Evolutionary conservation across 176 grass and related monocot genomes (phyloP), one percentile per base, ranked within the genome.

Genomic region (Ampelocalamus luodianensis): DNA sequence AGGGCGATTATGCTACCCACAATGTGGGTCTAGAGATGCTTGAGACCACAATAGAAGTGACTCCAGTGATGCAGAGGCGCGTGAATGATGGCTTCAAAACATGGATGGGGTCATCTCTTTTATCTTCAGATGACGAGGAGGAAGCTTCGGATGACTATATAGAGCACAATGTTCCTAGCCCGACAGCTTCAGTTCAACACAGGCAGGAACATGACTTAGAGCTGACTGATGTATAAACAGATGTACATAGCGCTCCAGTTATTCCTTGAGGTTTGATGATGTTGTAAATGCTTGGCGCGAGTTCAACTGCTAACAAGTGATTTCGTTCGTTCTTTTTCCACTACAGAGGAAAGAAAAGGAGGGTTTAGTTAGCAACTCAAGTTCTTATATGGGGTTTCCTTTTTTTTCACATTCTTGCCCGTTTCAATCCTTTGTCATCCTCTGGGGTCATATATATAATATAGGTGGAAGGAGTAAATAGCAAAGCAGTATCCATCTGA

Each of bases 31-130:
- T 99, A 45, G 96, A 99, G 89, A 99, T 99, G 96, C 80, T 94
- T 48, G 91, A 94, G 83, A 83, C 77, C 44, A 56, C 65, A 69
- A 66, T 79, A 13, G 86, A 96, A 87, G 64, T 91, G 80, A 91
- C 86, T 17, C 90, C 93, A 24, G 96, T 94, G 37, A 86, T 94
- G 90, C 83, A 94, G 82, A 92, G 88, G 48, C 87, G 89, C 32
- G 75, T 99, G 37, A 94, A 92, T 1, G 96, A 94, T 82, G 93
- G 93, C 69, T 99, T 99, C 74, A 99, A 94, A 79, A 79, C 89
- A 74, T 99, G 96, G 96, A 94, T 94, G 96, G 93, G 93, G n/a
- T 91, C 96, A 0, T 94, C 96, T 48, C 88, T 94, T 84, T 84
- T 96, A 83, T 96, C 93, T 74, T 99, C 93, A 22, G 93, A 99